A percentile compares a stretch with the other conserved stretches of the same genome.
Evolutionary conservation across 257 asterid genomes (phyloP).

Genomic region (Ophiorrhiza pumila): DNA sequence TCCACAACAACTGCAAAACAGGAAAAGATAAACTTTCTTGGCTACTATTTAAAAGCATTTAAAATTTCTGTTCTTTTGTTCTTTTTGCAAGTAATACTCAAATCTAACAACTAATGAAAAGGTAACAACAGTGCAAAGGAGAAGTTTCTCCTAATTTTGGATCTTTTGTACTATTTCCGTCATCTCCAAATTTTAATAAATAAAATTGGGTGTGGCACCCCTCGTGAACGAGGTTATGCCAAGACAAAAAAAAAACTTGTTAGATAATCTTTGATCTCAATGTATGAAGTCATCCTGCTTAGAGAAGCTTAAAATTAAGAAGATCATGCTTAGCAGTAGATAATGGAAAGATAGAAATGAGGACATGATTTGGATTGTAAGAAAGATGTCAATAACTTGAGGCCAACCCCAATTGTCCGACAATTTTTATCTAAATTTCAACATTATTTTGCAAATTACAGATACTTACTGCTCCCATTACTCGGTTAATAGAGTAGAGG

Average conservation of each 20-base stretch:
- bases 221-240: no score
- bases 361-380: conserved; percentile 11
- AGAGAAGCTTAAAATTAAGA: conserved; percentile 7
- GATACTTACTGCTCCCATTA: conserved; percentile 31
- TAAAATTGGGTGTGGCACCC: no score
- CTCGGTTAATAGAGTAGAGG: conserved; percentile 57
- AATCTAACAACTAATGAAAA: background rate
- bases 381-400: conserved; percentile 5
- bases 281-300: background rate
- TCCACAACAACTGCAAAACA: no score
- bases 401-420: conserved; percentile 10
- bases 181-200: no score
- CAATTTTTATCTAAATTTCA: conserved; percentile 6
- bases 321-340: background rate
- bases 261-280: background rate
- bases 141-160: no score
- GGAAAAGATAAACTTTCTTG: background rate
- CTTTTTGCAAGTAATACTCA: background rate
- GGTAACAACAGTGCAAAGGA: background rate
- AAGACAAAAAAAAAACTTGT: background rate
- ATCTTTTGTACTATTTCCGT: no score
- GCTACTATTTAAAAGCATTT: background rate
- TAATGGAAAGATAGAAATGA: conserved; percentile 15
- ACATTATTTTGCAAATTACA: conserved; percentile 15
- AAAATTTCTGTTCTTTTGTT: background rate